Evolutionary conservation across 2,329 filamentous ascomycete genomes (phyloP), one percentile per base, ranked within the genome.

Genomic region (Plenodomus lindquistii): DNA sequence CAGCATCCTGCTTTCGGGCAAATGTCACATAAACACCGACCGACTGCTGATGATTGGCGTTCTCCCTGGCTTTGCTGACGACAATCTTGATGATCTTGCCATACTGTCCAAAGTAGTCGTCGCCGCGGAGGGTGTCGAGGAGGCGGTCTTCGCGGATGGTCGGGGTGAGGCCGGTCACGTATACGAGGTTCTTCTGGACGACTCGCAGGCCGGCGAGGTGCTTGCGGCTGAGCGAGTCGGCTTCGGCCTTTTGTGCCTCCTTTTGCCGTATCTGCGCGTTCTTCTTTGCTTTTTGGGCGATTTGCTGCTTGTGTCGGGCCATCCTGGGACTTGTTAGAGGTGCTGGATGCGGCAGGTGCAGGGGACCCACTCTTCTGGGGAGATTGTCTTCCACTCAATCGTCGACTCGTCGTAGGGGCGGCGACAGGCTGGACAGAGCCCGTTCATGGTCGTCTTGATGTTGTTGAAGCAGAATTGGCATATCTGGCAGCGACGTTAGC

Each of bases 391-490:
- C 83, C 91, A 99, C 74, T 97, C 85, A 71, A 99, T 97, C 22
- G 91, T 95, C 72, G 93, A 93, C 62, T 99, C 95, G 72, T 97
- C 91, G 73, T 99, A 99, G 5, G 91, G 88, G 71, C 94, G 84
- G 75, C 94, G 85, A 73, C 94, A 99, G 60, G 96, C 96, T n/a
- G 94, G 94, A 73, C 94, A 99, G 48, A 97, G 82, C 29, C 93
- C 92, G 70, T 97, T 97, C 83, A 96, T 91, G 65, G 97, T 97
- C 64, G 89, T 96, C 77, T 95, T 96, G 73, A 99, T 95, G 73
- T 97, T 99, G 77, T 99, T 97, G 79, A 93, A 99, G 77, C 94
- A 99, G 76, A 99, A 99, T 79, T 99, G 95, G 75, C 94, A 99
- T 72, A 99, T 93, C 92, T 68, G 49, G 54, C 36, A 37, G 37